Evolutionary conservation across 2,329 filamentous ascomycete species (phyloP), one percentile per base, ranked within the genome.

Genomic region (Keithomyces neogunnii): DNA sequence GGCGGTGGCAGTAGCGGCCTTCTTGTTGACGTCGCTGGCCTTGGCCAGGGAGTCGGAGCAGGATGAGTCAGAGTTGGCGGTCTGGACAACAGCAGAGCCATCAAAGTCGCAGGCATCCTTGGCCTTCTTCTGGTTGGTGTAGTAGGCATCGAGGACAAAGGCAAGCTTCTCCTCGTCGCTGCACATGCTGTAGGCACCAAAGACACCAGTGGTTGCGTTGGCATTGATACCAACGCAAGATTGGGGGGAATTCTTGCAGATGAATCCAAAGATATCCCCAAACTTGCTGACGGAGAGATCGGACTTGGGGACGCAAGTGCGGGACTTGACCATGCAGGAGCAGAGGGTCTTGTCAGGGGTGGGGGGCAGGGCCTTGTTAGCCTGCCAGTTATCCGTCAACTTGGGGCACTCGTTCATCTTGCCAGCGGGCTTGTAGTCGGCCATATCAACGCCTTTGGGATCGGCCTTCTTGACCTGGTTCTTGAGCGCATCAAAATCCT

Each of bases 141-240:
- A 88, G 76, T 91, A 92, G 60, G 80, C 70, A 72, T 91, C 82
- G 59, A 90, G 78, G 47, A 82, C 85, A 65, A 80, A 90, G 55
- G 80, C 80, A 40, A 93, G 80, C 76, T 90, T 81, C 69, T 88
- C 75, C 59, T 77, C 75, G 61, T 79, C 62, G 59, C 76, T 75
- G 75, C 88, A 93, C 82, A 89, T 89, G 67, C 82, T 81, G 75
- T 88, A 89, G 49, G 86, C 81, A 59, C 88, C 88, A 67, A 87
- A 93, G 55, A 77, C 71, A 62, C 86, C 88, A 26, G 74, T 78
- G 53, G 77, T 80, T 48, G 78, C 78, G 69, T 91, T 86, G 58
- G 76, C 77, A 56, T 69, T 73, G 69, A 93, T 89, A 50, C 84
- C 88, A 29, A 68, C 70, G 71, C 89, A 93, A 58, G 78, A 75